These are phyloP conservation scores for Vaccinium corymbosum DNA, from an alignment of 148 eudicot species.

Conservation along the genomic window DNA sequence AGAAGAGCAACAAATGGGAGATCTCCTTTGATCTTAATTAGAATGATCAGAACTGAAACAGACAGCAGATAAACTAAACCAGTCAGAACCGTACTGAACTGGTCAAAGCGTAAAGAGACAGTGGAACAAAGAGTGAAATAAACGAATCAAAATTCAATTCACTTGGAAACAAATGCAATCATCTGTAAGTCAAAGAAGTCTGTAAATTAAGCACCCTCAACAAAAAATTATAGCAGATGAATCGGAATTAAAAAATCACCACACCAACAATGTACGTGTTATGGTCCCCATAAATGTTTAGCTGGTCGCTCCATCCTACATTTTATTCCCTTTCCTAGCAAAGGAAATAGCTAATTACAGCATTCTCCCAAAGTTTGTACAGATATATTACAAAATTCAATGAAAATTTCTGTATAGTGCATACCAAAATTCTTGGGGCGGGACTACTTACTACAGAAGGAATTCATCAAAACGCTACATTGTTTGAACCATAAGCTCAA, in stretches of 20 bases:
- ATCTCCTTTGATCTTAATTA: neutral
- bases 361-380: neutral
- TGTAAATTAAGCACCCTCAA: neutral
- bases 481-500: neutral
- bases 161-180: neutral
- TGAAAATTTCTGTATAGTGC: neutral
- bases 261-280: neutral
- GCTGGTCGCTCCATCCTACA: neutral
- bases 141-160: neutral
- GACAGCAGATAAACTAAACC: neutral
- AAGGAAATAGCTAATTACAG: neutral
- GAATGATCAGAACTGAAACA: neutral
- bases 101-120: neutral
- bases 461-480: neutral
- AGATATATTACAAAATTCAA: neutral
- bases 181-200: neutral
- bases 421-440: neutral
- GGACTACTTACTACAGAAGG: neutral
- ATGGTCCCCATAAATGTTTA: neutral
- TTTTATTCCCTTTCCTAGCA: neutral
- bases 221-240: neutral
- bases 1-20: neutral
- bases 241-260: neutral
- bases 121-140: neutral
- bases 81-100: neutral